Base-by-base conservation (phyloP, 2,329 filamentous ascomycete species). In the Calonectria fujianensis region DNA sequence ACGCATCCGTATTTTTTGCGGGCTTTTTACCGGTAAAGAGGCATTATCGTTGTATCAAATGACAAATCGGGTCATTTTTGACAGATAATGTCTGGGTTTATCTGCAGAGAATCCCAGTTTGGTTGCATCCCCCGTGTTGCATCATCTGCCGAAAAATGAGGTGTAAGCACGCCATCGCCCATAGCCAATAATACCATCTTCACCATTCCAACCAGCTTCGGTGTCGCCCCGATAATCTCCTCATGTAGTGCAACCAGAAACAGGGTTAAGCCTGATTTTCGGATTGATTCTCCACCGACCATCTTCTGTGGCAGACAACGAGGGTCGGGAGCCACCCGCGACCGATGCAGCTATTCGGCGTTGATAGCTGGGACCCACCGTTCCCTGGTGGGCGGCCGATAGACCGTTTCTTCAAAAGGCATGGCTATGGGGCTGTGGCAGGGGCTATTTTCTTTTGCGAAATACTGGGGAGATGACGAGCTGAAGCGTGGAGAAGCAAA, bases 131-230 rank as follows among this genome's bases (percentile, higher is more conserved):
- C 51, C 27, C 39, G 65, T 68, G 45, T 73, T 69, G 71, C 71
- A 73, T 39, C 71, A 73, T 73, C 29, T 35, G 18, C 31, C 8
- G 20, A 52, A 65, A 69, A 69, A 73, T 73, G 71, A 65, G 57
- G 71, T 73, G 45, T 65, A 63, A 73, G 71, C 65, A 73, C 71
- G 71, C 29, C 71, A 73, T 73, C 66, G 39, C 59, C 48, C 51
- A 54, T 39, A 37, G 20, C 61, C 39, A 66, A 72, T 66, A 45
- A 57, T 67, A 67, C 52, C 59, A 45, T 32, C 14, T 51, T 72
- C 63, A 45, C 63, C 24, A 41, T 35, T 11, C 16, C 57, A 63
- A 67, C 41, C 48, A 67, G 14, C 29, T 61, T 66, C 70, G 70
- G 70, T 14, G 51, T 29, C 11, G 31, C 5, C 39, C 70, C 70